These are phyloP conservation scores for Fomitopsis pulvina DNA, from an alignment of 768 basidiomycete species.

Conservation along the genomic window DNA sequence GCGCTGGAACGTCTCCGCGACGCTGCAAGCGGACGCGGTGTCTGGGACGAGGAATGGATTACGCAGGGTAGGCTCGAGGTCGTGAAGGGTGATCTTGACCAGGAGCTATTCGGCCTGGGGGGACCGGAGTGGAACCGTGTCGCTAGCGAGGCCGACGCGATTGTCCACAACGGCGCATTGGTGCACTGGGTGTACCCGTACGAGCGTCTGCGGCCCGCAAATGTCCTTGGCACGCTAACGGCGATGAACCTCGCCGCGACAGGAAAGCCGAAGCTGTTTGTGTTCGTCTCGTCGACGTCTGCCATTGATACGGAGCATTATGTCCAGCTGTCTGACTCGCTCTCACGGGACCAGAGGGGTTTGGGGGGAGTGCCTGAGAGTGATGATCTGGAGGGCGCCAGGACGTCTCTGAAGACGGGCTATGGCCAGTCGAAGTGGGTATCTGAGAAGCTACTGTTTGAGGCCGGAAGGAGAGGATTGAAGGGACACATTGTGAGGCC, in stretches of 20 bases:
- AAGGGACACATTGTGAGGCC: constrained; percentile 85
- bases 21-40: constrained; percentile 67
- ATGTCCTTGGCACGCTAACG: constrained; percentile 88
- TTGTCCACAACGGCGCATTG: constrained; percentile 96
- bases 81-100: constrained; percentile 77
- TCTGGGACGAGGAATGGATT: constrained; percentile 89
- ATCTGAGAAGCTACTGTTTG: constrained; percentile 87
- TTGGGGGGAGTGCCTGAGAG: constrained; percentile 74
- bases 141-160: constrained; percentile 65
- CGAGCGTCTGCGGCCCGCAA: constrained; percentile 83
- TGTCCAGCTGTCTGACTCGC: constrained; percentile 75
- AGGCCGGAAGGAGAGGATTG: constrained; percentile 83
- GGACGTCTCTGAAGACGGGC: constrained; percentile 70
- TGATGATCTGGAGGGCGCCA: constrained; percentile 86
- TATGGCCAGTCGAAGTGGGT: constrained; percentile 99
- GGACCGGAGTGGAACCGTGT: constrained; percentile 59
- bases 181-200: constrained; percentile 99
- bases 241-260: constrained; percentile 73
- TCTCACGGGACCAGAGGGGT: constrained; percentile 33
- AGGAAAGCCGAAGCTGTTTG: constrained; percentile 67
- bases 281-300: constrained; percentile 96
- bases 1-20: constrained; percentile 68
- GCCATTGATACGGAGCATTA: constrained; percentile 90
- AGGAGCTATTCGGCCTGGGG: constrained; percentile 67
- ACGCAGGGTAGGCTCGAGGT: constrained; percentile 61